These are phyloP conservation scores for Alternaria sp. DNA, from an alignment of 2,329 filamentous ascomycete species.

Conservation along the genomic window DNA sequence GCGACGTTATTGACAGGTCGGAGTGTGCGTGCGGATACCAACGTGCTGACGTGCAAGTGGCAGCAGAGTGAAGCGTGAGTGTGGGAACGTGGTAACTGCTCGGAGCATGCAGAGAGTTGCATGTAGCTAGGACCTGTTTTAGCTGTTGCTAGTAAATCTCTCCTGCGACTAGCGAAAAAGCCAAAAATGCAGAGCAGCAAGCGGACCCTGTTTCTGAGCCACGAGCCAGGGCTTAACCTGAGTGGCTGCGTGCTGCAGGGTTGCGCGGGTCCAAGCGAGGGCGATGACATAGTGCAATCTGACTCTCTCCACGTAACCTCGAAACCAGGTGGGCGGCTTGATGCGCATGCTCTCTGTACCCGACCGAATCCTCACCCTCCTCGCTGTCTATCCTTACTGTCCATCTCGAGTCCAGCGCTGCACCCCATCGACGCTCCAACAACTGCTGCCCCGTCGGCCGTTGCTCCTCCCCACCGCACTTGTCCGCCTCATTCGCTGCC, in stretches of 20 bases:
- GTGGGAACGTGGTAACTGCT: constrained; percentile 1
- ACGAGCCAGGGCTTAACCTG: background rate
- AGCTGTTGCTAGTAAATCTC: background rate
- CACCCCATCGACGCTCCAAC: constrained; percentile 2
- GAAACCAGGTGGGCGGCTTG: constrained; percentile 11
- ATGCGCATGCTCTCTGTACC: constrained; percentile 4
- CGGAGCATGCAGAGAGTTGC: background rate
- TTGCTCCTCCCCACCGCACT: constrained; percentile 16
- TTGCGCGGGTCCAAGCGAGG: constrained; percentile 15
- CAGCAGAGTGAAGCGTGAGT: constrained; percentile 13
- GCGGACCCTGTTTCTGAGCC: constrained; percentile 11
- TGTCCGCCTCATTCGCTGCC: constrained; percentile 23
- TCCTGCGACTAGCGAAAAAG: background rate
- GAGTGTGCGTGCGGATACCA: constrained; percentile 1
- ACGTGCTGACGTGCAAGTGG: constrained; percentile 4
- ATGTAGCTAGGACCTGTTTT: background rate
- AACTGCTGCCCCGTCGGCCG: constrained; percentile 3
- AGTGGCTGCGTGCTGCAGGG: constrained; percentile 10
- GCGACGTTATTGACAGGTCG: constrained; percentile 22
- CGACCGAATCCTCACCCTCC: constrained; percentile 7
- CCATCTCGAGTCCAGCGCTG: constrained; percentile 2
- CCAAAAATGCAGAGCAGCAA: background rate
- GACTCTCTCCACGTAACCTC: constrained; percentile 13
- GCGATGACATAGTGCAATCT: constrained; percentile 22
- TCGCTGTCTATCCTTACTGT: constrained; percentile 7